Evolutionary conservation across 148 eudicot species (phyloP).

Genomic region (Rhododendron ovatum): DNA sequence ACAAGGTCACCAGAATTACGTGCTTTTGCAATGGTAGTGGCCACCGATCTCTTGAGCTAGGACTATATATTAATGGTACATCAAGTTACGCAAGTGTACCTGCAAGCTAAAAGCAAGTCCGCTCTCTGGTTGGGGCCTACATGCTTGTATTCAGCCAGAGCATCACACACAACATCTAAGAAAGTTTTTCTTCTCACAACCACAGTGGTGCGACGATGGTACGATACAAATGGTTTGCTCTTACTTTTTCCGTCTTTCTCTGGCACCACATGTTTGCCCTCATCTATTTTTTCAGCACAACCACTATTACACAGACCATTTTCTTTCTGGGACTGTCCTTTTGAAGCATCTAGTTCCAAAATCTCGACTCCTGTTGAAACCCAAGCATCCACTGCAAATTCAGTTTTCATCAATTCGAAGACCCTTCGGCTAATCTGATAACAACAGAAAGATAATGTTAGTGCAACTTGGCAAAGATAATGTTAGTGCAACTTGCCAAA

Average conservation of each 20-base stretch:
- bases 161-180: slow-evolving; percentile 80
- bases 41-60: background rate
- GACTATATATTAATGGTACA: background rate
- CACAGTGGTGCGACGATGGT: slow-evolving; percentile 79
- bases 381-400: slow-evolving; percentile 36
- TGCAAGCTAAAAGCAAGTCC: slow-evolving; percentile 92
- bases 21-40: background rate
- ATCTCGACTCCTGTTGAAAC: slow-evolving; percentile 25
- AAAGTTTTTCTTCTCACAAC: slow-evolving; percentile 61
- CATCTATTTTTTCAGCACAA: slow-evolving; percentile 25
- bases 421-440: slow-evolving; percentile 86
- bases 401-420: slow-evolving; percentile 69
- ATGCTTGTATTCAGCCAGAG: slow-evolving; percentile 82
- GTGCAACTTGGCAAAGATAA: too few species aligned
- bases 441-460: slow-evolving; percentile 3
- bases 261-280: too few species aligned
- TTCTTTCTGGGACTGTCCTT: slow-evolving; percentile 22
- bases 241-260: slow-evolving; percentile 37
- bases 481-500: background rate
- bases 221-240: slow-evolving; percentile 61
- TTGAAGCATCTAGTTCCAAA: slow-evolving; percentile 21
- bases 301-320: slow-evolving; percentile 15
- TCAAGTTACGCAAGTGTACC: slow-evolving; percentile 32
- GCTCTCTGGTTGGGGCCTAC: slow-evolving; percentile 85
- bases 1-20: background rate